Evolutionary conservation across 345 rosid species (phyloP), one percentile per base, ranked within the genome.

Genomic region (Eucalyptus microcorys): DNA sequence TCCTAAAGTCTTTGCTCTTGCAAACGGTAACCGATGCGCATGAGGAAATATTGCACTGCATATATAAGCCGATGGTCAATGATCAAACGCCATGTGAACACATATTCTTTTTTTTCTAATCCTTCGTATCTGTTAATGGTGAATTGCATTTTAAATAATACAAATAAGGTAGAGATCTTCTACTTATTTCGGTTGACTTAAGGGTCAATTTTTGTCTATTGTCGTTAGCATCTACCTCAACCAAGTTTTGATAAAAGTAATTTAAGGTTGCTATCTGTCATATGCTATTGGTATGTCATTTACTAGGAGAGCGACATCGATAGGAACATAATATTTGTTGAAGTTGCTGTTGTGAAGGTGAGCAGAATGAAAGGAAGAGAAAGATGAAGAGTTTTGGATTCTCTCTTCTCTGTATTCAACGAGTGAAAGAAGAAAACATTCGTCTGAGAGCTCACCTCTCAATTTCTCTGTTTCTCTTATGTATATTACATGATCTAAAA

Each of bases 391-490:
- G 22, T 50, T 50, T 50, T 50, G 53, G 53, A 50, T 50, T 50
- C 53, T 17, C 53, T 50, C 53, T 50, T 50, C 53, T 50, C 53
- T 50, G 53, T 17, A 50, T 50, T 50, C 53, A 50, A 50, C 8
- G 53, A 50, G 8, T 17, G 53, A 17, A 50, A 50, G 53, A 50
- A 50, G 53, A 16, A 50, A 50, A 17, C 22, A 50, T 17, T 50
- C 8, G 4, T 50, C 1, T 17, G 22, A 50, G 53, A 50, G 53
- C 53, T 6, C 2, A 50, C 0, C 8, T 16, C 22, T 17, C 22
- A 16, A 1, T 50, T 50, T 17, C 53, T 50, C 53, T 16, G 0
- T 7, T 50, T 50, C 22, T 50, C 53, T 50, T 50, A 50, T 50
- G 21, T 50, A 50, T 50, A 7, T 50, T 7, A 17, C 53, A 50